Percentiles rank a stretch among this genome's conserved stretches.
These are phyloP conservation scores for Cercophora sp. DNA, from an alignment of 495 filamentous ascomycete species.

Conservation along the genomic window DNA sequence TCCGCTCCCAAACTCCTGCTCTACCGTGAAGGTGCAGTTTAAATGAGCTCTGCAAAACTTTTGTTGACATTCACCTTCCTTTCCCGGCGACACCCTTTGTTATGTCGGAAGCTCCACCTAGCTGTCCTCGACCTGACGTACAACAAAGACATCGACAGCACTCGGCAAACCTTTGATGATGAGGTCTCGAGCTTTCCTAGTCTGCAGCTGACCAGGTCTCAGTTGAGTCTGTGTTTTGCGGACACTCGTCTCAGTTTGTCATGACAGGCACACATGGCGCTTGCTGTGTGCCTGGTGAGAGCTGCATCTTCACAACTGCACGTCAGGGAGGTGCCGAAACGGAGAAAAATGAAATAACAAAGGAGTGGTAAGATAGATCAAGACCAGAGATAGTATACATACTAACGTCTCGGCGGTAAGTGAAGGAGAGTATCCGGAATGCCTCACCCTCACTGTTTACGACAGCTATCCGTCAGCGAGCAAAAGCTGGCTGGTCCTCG, in stretches of 20 bases:
- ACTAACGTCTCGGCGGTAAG: no score
- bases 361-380: no score
- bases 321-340: neutral
- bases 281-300: slow-evolving; percentile 1
- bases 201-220: neutral
- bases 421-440: slow-evolving; percentile 4
- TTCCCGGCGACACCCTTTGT: no score
- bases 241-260: neutral
- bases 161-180: neutral
- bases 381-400: no score
- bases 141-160: no score
- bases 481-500: slow-evolving; percentile 13
- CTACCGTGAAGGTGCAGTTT: no score
- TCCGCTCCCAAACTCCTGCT: no score
- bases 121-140: no score
- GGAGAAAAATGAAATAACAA: no score
- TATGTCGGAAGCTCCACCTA: no score
- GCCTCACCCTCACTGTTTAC: slow-evolving; percentile 18
- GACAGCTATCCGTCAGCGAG: slow-evolving; percentile 5
- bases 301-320: slow-evolving; percentile 8
- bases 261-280: slow-evolving; percentile 8
- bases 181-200: neutral
- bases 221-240: slow-evolving; percentile 7
- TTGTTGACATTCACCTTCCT: no score
- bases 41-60: no score